phyloP scores from a whole-genome alignment of 202 grass and related monocot genomes.

The Hordeum pubiflorum region DNA sequence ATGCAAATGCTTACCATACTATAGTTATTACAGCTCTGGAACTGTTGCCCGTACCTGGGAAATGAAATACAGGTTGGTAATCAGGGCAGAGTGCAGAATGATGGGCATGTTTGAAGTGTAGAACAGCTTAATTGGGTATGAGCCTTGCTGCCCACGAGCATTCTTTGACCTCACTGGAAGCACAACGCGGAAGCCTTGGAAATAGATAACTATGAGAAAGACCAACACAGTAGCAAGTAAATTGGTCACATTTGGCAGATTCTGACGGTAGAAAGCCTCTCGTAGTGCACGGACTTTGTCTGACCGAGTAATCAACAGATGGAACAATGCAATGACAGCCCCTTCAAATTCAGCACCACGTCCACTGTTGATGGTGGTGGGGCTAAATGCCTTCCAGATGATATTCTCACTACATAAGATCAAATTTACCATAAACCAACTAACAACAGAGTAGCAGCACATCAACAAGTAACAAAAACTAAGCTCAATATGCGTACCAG shows the following conservation, averaged over 20 bases:
- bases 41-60: conserved; percentile 46
- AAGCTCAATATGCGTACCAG: conserved; percentile 34
- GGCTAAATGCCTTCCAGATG: conserved; percentile 95
- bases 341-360: conserved; percentile 88
- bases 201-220: conserved; percentile 80
- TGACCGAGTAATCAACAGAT: conserved; percentile 73
- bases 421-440: conserved; percentile 13
- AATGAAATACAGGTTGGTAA: conserved; percentile 88
- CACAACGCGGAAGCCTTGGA: conserved; percentile 84
- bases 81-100: conserved; percentile 79
- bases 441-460: background rate
- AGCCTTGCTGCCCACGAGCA: conserved; percentile 75
- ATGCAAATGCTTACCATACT: background rate
- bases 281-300: conserved; percentile 76
- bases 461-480: background rate
- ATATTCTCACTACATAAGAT: conserved; percentile 59
- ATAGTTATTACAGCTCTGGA: background rate
- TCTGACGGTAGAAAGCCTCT: conserved; percentile 81
- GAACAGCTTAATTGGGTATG: conserved; percentile 83
- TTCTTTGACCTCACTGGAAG: conserved; percentile 80
- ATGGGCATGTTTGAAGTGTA: conserved; percentile 91
- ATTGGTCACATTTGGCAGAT: conserved; percentile 86
- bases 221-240: conserved; percentile 78
- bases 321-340: conserved; percentile 82
- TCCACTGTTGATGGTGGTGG: conserved; percentile 85